A percentile compares a stretch with the other conserved stretches of the same genome.
phyloP scores from a whole-genome alignment of 108 stramenopile genomes.

The Parmales sp. region DNA sequence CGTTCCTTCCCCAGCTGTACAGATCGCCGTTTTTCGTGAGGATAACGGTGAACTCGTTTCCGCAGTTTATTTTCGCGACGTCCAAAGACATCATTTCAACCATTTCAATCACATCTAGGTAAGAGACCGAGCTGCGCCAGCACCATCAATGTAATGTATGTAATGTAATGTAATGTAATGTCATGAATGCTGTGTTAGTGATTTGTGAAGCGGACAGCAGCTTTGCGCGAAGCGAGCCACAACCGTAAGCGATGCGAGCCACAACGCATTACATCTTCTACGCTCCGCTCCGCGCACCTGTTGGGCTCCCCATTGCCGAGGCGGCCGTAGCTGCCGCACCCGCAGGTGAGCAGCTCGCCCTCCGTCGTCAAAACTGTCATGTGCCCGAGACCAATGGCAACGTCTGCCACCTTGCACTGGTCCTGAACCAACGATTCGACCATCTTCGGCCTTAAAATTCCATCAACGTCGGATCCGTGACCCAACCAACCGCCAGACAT shows the following conservation, averaged over 20 bases:
- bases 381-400: slow-evolving; percentile 56
- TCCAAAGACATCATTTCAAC: slow-evolving; percentile 55
- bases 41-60: slow-evolving; percentile 64
- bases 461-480: no score
- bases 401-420: slow-evolving; percentile 55
- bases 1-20: slow-evolving; percentile 72
- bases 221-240: no score
- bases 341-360: slow-evolving; percentile 68
- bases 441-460: slow-evolving; percentile 40
- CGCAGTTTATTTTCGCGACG: slow-evolving; percentile 49
- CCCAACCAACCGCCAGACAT: no score
- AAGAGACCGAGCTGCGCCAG: no score
- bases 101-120: no score
- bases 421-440: slow-evolving; percentile 65
- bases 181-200: no score
- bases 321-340: slow-evolving; percentile 59
- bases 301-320: slow-evolving; percentile 65
- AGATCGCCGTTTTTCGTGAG: slow-evolving; percentile 48
- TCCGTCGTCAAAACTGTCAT: slow-evolving; percentile 71
- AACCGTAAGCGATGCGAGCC: no score
- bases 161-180: no score
- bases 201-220: no score
- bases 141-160: no score
- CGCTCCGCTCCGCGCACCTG: no score
- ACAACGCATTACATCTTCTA: no score